phyloP scores from a whole-genome alignment of 306 rosid species.

The Dalbergia oliveri region DNA sequence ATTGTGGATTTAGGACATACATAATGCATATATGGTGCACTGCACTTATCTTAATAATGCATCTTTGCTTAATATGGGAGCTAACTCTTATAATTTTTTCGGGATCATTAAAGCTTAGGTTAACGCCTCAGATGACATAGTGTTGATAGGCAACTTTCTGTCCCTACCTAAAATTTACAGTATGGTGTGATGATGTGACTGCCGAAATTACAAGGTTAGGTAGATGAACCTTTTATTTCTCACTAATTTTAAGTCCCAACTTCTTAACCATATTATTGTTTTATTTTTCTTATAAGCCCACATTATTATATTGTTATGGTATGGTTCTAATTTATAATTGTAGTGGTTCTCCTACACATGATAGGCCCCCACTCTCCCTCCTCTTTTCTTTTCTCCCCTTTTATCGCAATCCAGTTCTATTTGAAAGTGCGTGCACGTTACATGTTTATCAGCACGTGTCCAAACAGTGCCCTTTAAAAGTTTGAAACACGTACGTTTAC shows the following conservation, averaged over 20 bases:
- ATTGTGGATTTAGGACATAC: conserved; percentile 33
- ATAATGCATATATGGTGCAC: conserved; percentile 34
- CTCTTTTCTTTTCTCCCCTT: too few relatives aligned
- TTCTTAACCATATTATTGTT: background rate
- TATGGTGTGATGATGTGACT: conserved; percentile 38
- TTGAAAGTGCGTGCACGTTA: conserved; percentile 50
- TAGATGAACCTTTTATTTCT: background rate
- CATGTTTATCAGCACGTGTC: conserved; percentile 31
- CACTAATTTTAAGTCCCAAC: background rate
- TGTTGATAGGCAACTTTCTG: conserved; percentile 51
- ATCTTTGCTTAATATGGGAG: conserved; percentile 53
- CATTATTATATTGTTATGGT: conserved; percentile 1
- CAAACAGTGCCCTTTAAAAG: conserved; percentile 36
- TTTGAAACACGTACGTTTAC: background rate
- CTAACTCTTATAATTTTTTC: conserved; percentile 5
- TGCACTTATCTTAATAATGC: conserved; percentile 44
- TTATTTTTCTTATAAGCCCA: too few relatives aligned
- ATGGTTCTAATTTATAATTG: conserved; percentile 2
- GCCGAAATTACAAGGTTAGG: conserved; percentile 38
- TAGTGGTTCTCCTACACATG: background rate
- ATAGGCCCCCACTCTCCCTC: background rate
- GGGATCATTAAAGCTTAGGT: conserved; percentile 43
- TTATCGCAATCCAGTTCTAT: background rate
- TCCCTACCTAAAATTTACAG: conserved; percentile 42
- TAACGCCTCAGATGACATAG: conserved; percentile 28